phyloP scores from a whole-genome alignment of 306 rosid genomes.

The Cucumis hystrix region DNA sequence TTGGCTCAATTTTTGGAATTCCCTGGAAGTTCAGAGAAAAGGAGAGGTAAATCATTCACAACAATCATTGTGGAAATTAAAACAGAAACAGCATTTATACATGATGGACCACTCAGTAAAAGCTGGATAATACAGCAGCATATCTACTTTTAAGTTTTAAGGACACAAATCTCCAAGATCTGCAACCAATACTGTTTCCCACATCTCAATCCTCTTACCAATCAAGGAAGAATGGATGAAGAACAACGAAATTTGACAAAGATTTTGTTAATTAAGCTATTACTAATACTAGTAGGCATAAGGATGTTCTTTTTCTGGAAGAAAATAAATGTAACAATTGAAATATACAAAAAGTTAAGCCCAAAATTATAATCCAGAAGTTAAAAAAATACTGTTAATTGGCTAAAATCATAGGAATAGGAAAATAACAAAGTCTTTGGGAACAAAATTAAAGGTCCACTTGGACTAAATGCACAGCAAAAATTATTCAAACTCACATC shows the following conservation, averaged over 20 bases:
- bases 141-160: not conserved
- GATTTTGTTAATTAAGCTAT: not conserved
- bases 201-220: not conserved
- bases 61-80: not conserved
- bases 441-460: too few species aligned
- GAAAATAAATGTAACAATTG: not conserved
- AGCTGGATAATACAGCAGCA: not conserved
- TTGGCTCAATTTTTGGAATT: slow-evolving; percentile 69
- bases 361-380: too few species aligned
- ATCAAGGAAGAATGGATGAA: not conserved
- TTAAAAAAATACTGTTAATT: too few species aligned
- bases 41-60: slow-evolving; percentile 3
- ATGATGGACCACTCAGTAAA: not conserved
- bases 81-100: not conserved
- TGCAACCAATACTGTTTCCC: not conserved
- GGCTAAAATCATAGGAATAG: too few species aligned
- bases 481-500: slow-evolving; percentile 43
- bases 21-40: slow-evolving; percentile 35
- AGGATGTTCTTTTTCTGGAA: not conserved
- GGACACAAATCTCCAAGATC: not conserved
- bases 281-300: not conserved
- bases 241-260: not conserved
- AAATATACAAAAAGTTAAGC: not conserved
- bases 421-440: too few species aligned
- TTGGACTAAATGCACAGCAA: not conserved